phyloP scores from a whole-genome alignment of 768 basidiomycete species.

The Lentinula guzmanii region DNA sequence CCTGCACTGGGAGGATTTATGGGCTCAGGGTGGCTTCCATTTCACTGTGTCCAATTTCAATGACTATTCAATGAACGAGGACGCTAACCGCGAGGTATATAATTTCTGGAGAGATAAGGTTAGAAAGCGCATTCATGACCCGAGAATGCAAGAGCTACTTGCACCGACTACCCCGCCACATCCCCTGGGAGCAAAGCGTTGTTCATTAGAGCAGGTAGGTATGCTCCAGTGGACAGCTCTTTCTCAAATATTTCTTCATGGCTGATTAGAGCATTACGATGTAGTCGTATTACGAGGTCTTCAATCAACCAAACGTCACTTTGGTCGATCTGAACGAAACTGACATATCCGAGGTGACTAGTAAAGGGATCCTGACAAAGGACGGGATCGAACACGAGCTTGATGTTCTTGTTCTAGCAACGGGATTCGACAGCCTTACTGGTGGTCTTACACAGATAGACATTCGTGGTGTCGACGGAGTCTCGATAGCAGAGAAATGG shows the following conservation, averaged over 20 bases:
- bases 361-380: conserved; percentile 8
- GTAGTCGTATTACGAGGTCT: conserved; percentile 7
- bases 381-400: conserved; percentile 10
- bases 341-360: conserved; percentile 10
- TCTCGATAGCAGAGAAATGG: conserved; percentile 13
- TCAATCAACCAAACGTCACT: conserved; percentile 11
- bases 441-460: conserved; percentile 12
- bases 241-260: background rate
- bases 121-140: background rate
- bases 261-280: background rate
- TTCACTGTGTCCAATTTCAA: conserved; percentile 3
- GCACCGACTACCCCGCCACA: background rate
- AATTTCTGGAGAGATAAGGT: conserved; percentile 7
- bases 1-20: conserved; percentile 9
- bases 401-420: conserved; percentile 13
- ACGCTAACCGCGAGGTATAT: conserved; percentile 2
- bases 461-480: conserved; percentile 12
- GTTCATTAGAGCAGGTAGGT: background rate
- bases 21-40: conserved; percentile 9
- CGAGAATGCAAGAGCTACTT: background rate
- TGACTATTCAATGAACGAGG: conserved; percentile 1
- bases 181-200: conserved; percentile 3
- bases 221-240: background rate
- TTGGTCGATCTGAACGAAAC: conserved; percentile 12
- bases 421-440: conserved; percentile 13